Base-by-base conservation (phyloP, 306 rosid species). In the Chamaecrista fasciculata region DNA sequence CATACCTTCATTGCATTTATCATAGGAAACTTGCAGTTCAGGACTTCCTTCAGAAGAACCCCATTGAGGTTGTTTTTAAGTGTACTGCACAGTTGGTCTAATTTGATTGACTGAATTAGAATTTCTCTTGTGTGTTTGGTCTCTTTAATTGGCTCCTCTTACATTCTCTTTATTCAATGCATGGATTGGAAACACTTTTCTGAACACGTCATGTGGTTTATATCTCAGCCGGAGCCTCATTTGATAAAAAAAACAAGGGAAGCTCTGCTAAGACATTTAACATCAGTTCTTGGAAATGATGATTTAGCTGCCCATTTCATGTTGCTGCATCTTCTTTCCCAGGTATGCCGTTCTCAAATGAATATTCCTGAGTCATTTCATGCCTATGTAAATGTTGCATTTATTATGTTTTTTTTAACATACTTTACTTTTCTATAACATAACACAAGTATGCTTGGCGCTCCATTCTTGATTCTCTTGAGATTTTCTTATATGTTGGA, bases 291-390 rank as follows among this genome's bases (percentile, higher is more conserved):
- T 34, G 96, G 96, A 21, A 82, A 85, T 67, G 98, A 92, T 88
- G 86, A 66, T 7, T 21, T 90, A 21, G 88, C 96, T 74, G 92
- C 96, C 63, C 82, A 90, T 73, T 87, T 87, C 81, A 59, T 90
- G 82, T 73, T 92, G 76, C 76, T 92, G 75, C 98, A 92, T 84
- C 96, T 92, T 72, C 69, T 90, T 21, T 92, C 96, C 67, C 85
- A 53, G 84, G 98, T 90, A 75, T 74, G 77, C 49, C 47, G 46
- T 70, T 72, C 50, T 62, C 33, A 16, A 31, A n/a, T 26, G 58
- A 39, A 26, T 12, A 42, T 39, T 53, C 58, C 20, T 40, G 11
- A 16, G 62, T 73, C 48, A 68, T 70, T 68, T 39, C 34, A 39
- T 75, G 66, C 65, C 24, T 60, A 57, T 46, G 55, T n/a, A 16